Conservation (phyloP, 345 rosid genomes). For the Hypericum perforatum region DNA sequence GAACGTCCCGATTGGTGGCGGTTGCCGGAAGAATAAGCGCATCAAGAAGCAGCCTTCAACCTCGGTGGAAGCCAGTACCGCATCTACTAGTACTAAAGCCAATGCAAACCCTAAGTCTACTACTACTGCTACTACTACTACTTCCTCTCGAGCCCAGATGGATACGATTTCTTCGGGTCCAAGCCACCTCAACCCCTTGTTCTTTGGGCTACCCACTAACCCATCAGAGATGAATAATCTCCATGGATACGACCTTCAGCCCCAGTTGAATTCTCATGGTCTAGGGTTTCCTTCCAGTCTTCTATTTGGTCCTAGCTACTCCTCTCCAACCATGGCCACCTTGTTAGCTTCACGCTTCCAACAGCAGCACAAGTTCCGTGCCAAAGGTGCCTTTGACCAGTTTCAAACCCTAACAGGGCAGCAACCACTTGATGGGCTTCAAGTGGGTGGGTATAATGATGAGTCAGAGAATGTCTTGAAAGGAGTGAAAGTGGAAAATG, state of each 20-base stretch:
- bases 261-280: conserved; percentile 44
- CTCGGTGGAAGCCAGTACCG: too few relatives aligned
- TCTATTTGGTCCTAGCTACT: conserved; percentile 1
- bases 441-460: conserved; percentile 27
- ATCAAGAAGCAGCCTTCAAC: too few relatives aligned
- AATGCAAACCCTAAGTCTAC: too few relatives aligned
- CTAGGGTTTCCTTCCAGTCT: conserved; percentile 46
- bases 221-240: conserved; percentile 36
- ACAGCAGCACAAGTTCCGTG: conserved; percentile 37
- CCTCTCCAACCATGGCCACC: conserved; percentile 37
- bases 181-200: conserved; percentile 43
- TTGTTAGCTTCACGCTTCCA: conserved; percentile 45
- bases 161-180: conserved; percentile 29
- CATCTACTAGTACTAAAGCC: too few relatives aligned
- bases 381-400: conserved; percentile 23
- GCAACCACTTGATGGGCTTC: conserved; percentile 39
- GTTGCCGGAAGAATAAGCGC: too few relatives aligned
- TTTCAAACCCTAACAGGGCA: conserved; percentile 21
- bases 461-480: conserved; percentile 24
- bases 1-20: too few relatives aligned
- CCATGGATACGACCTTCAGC: conserved; percentile 46
- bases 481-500: conserved; percentile 38
- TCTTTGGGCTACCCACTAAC: conserved; percentile 46
- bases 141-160: conserved; percentile 27
- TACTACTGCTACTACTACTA: too few relatives aligned